phyloP scores from a whole-genome alignment of 805 yeast species.

The Sungouiozyma intestinalis region DNA sequence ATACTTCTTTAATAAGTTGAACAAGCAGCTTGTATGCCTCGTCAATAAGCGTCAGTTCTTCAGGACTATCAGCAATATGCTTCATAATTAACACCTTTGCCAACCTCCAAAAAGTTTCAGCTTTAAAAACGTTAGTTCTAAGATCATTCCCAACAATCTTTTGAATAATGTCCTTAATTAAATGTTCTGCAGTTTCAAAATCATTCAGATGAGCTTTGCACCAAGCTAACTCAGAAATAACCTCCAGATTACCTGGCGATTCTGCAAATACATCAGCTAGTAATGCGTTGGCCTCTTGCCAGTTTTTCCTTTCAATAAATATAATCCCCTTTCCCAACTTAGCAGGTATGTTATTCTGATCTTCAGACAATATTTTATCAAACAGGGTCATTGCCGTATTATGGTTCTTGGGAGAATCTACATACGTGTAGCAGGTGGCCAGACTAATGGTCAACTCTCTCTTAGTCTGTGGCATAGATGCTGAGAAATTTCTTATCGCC shows the following conservation, averaged over 20 bases:
- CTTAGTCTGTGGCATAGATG: constrained; percentile 40
- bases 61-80: constrained; percentile 16
- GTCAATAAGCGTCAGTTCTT: constrained; percentile 26
- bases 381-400: constrained; percentile 63
- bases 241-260: constrained; percentile 46
- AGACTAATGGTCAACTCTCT: constrained; percentile 51
- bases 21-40: constrained; percentile 50
- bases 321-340: constrained; percentile 76
- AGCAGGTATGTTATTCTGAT: constrained; percentile 45
- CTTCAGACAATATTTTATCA: constrained; percentile 43
- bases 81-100: constrained; percentile 49
- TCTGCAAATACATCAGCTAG: constrained; percentile 41
- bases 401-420: constrained; percentile 86
- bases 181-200: constrained; percentile 34
- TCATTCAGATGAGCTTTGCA: constrained; percentile 50
- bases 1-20: constrained; percentile 50
- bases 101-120: constrained; percentile 59
- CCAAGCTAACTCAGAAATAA: constrained; percentile 69
- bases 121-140: constrained; percentile 44
- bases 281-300: constrained; percentile 42
- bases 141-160: constrained; percentile 41
- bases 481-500: constrained; percentile 36
- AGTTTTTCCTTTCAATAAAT: constrained; percentile 52
- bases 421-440: constrained; percentile 70
- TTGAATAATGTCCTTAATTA: constrained; percentile 18